Percentiles rank a stretch among this genome's conserved stretches.
Evolutionary conservation across 2,329 filamentous ascomycete genomes (phyloP).

Genomic region (Curvularia eragrostidis): DNA sequence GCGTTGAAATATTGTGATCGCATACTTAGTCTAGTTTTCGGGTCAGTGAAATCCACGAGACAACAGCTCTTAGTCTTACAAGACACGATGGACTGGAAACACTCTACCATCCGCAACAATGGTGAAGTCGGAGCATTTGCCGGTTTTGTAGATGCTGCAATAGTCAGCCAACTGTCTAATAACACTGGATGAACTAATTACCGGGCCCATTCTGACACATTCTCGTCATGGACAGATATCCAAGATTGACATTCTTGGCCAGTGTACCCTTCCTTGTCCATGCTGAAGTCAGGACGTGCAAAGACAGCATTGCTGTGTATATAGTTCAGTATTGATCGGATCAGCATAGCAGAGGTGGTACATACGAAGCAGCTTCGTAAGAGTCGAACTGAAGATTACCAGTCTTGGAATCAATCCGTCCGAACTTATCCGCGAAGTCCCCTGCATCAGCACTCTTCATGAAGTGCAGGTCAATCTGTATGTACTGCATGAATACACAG

Average conservation of each 20-base stretch:
- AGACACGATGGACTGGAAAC: constrained; percentile 30
- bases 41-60: neutral
- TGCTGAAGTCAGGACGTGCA: constrained; percentile 18
- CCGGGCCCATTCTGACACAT: constrained; percentile 20
- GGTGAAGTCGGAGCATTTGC: constrained; percentile 31
- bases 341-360: neutral
- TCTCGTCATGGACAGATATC: constrained; percentile 6
- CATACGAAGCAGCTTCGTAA: constrained; percentile 21
- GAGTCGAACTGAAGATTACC: constrained; percentile 22
- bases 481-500: constrained; percentile 19
- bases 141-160: constrained; percentile 23
- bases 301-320: constrained; percentile 8
- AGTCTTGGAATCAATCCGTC: constrained; percentile 9
- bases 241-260: constrained; percentile 1
- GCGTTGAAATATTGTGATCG: constrained; percentile 30
- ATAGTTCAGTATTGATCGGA: neutral
- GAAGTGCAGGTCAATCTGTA: constrained; percentile 30
- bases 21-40: constrained; percentile 20
- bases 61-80: constrained; percentile 14
- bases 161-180: constrained; percentile 3
- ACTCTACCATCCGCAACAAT: constrained; percentile 20
- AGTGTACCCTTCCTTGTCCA: constrained; percentile 20
- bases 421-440: constrained; percentile 19
- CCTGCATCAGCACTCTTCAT: constrained; percentile 5
- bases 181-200: neutral